phyloP scores from a whole-genome alignment of 352 stramenopile genomes.

The Globisporangium lucens region DNA sequence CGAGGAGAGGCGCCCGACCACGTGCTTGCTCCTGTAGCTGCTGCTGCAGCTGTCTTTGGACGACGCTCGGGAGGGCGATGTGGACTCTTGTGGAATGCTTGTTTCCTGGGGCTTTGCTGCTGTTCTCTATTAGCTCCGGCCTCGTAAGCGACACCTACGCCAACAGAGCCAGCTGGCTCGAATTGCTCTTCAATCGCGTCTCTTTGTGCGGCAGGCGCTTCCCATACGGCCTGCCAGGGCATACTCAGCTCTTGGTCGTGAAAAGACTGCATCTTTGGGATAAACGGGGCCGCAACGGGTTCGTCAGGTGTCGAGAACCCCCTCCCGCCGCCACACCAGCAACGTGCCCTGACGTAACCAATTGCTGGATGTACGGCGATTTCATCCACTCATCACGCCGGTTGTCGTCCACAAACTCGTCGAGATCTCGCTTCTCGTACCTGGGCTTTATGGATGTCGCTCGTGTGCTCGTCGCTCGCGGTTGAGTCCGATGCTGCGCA shows the following conservation, averaged over 20 bases:
- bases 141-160: neutral
- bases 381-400: conserved; percentile 39
- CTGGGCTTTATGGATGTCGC: neutral
- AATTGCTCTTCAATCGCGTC: neutral
- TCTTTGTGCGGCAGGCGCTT: neutral
- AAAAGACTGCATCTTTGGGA: conserved; percentile 19
- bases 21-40: neutral
- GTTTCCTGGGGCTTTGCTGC: neutral
- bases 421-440: conserved; percentile 4
- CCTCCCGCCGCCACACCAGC: neutral
- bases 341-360: conserved; percentile 10
- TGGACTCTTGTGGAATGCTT: neutral
- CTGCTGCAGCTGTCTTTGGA: conserved; percentile 7
- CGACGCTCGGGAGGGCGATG: conserved; percentile 6
- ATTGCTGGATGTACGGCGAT: conserved; percentile 29
- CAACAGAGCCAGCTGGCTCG: neutral
- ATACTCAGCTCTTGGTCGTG: conserved; percentile 17
- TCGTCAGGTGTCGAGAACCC: neutral
- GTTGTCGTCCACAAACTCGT: conserved; percentile 18
- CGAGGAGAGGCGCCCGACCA: neutral
- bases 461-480: conserved; percentile 18
- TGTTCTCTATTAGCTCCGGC: neutral
- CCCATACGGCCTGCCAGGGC: conserved; percentile 29
- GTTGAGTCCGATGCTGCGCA: conserved; percentile 3
- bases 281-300: conserved; percentile 11